Evolutionary conservation across 2,329 filamentous ascomycete species (phyloP).

Genomic region (Penicillium rolfsii): DNA sequence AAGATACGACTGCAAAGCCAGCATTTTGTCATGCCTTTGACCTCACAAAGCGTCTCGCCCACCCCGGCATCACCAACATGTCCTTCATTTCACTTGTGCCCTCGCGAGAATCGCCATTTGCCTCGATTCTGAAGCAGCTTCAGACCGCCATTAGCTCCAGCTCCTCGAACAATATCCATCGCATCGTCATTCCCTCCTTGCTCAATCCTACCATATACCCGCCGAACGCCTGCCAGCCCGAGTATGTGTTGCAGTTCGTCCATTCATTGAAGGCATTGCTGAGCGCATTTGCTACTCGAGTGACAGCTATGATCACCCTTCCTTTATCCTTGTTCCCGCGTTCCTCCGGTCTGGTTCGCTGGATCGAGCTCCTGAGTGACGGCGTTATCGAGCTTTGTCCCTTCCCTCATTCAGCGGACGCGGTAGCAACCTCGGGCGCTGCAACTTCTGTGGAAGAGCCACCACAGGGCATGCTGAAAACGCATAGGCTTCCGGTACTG

Average conservation of each 20-base stretch:
- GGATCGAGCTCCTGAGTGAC: slow-evolving; percentile 83
- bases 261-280: slow-evolving; percentile 77
- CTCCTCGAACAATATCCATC: slow-evolving; percentile 68
- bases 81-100: slow-evolving; percentile 55
- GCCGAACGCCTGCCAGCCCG: slow-evolving; percentile 68
- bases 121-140: slow-evolving; percentile 64
- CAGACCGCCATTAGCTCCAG: slow-evolving; percentile 60
- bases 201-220: slow-evolving; percentile 86
- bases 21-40: slow-evolving; percentile 75
- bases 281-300: slow-evolving; percentile 64
- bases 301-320: slow-evolving; percentile 75
- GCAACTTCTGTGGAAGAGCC: slow-evolving; percentile 69
- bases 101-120: slow-evolving; percentile 60
- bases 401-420: slow-evolving; percentile 64
- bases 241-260: slow-evolving; percentile 76
- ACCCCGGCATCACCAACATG: slow-evolving; percentile 57
- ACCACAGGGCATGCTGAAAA: slow-evolving; percentile 81
- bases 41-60: slow-evolving; percentile 66
- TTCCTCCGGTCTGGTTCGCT: slow-evolving; percentile 73
- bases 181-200: slow-evolving; percentile 80
- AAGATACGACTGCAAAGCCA: slow-evolving; percentile 43
- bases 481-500: slow-evolving; percentile 80
- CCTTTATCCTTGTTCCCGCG: slow-evolving; percentile 81
- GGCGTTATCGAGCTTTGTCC: slow-evolving; percentile 82
- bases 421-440: slow-evolving; percentile 56